A percentile compares a stretch with the other conserved stretches of the same genome.
Conservation (phyloP, 2,329 filamentous ascomycete species). For the Penicillium capsulatum region DNA sequence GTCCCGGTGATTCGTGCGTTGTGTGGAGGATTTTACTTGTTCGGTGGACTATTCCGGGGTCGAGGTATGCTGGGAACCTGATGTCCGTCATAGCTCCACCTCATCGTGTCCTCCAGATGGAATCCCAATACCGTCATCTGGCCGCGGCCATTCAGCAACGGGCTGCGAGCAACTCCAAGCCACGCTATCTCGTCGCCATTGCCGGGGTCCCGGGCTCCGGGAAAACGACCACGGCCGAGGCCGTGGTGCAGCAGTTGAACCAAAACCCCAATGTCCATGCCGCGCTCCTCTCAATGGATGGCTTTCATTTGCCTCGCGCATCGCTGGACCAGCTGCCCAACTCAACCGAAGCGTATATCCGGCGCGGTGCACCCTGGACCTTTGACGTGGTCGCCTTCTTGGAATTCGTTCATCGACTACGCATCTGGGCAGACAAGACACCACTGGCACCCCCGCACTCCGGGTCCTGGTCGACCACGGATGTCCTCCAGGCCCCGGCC, state of each 20-base stretch:
- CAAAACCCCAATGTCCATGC: conserved; percentile 7
- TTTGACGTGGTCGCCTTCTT: conserved; percentile 33
- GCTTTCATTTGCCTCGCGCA: conserved; percentile 34
- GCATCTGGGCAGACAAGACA: conserved; percentile 23
- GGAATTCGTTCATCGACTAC: conserved; percentile 24
- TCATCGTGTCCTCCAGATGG: conserved; percentile 17
- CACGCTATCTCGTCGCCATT: conserved; percentile 26
- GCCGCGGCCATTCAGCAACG: conserved; percentile 17
- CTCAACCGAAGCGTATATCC: conserved; percentile 30
- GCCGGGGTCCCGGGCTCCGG: conserved; percentile 34
- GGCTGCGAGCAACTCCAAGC: conserved; percentile 13
- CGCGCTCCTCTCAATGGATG: conserved; percentile 35
- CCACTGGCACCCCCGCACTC: conserved; percentile 6
- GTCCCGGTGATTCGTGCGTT: too few relatives aligned
- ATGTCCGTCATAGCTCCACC: not conserved
- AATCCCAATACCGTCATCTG: conserved; percentile 20
- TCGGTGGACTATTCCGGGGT: too few relatives aligned
- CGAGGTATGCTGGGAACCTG: too few relatives aligned
- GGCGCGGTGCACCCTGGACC: conserved; percentile 39
- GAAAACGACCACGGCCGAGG: conserved; percentile 33
- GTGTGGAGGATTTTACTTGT: too few relatives aligned
- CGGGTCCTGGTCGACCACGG: conserved; percentile 5
- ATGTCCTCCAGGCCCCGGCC: conserved; percentile 26
- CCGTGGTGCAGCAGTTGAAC: conserved; percentile 28
- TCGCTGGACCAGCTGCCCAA: conserved; percentile 32